Evolutionary conservation across 345 rosid species (phyloP).

Genomic region (Lumnitzera racemosa): DNA sequence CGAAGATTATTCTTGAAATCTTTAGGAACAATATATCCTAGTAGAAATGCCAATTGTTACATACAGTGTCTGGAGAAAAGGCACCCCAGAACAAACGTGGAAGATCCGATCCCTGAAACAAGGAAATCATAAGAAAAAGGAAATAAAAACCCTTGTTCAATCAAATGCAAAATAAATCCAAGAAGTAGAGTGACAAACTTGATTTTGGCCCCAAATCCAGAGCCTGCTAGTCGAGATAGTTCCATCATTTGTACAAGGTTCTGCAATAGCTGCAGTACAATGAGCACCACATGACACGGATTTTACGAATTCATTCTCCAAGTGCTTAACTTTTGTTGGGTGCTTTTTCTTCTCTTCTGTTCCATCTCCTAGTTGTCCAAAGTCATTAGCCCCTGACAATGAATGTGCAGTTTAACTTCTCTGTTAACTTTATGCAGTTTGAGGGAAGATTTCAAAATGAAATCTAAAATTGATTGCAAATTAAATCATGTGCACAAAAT

Average conservation of each 20-base stretch:
- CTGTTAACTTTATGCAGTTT: too few species aligned
- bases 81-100: slow-evolving; percentile 91
- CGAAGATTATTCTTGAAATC: too few species aligned
- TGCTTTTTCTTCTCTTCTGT: slow-evolving; percentile 72
- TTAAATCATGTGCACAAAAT: too few species aligned
- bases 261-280: slow-evolving; percentile 85
- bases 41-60: background rate
- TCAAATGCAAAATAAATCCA: background rate
- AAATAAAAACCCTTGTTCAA: background rate
- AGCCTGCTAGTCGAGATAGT: slow-evolving; percentile 60
- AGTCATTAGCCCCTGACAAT: slow-evolving; percentile 74
- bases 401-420: too few species aligned
- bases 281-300: slow-evolving; percentile 90
- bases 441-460: too few species aligned
- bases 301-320: slow-evolving; percentile 81
- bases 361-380: slow-evolving; percentile 98
- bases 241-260: slow-evolving; percentile 71
- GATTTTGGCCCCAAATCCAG: slow-evolving; percentile 99
- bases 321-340: slow-evolving; percentile 72
- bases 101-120: slow-evolving; percentile 68
- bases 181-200: slow-evolving; percentile 31
- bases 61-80: slow-evolving; percentile 60
- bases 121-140: slow-evolving; percentile 5
- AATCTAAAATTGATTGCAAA: too few species aligned
- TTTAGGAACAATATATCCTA: too few species aligned